Conservation (phyloP, 1,284 basidiomycete genomes). For the Fomitopsis betulina region DNA sequence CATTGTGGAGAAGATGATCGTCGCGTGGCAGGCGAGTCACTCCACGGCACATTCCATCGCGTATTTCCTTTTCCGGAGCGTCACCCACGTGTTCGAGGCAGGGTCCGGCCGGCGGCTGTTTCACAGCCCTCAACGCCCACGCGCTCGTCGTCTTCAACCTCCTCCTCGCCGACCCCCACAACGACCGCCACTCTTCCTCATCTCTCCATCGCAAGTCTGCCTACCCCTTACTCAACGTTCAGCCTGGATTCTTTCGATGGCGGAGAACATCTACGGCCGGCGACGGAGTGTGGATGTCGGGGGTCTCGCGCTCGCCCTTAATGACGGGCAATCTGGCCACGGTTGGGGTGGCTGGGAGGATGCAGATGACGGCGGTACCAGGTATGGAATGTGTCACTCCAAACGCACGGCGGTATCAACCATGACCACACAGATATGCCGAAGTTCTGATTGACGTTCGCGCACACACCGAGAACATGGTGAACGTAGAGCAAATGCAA, state of each 20-base stretch:
- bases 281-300: conserved; percentile 82
- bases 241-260: conserved; percentile 3
- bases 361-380: conserved; percentile 47
- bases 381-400: conserved; percentile 38
- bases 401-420: conserved; percentile 5
- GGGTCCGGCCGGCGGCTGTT: neutral
- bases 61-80: neutral
- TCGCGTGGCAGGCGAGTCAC: neutral
- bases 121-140: conserved; percentile 1
- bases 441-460: conserved; percentile 83
- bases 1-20: neutral
- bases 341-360: conserved; percentile 72
- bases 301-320: conserved; percentile 74
- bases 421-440: conserved; percentile 45
- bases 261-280: conserved; percentile 25
- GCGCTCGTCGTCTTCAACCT: neutral
- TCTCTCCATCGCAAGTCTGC: neutral
- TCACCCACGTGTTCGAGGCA: conserved; percentile 2
- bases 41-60: neutral
- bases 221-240: neutral
- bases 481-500: conserved; percentile 53
- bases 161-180: neutral
- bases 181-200: neutral
- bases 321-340: conserved; percentile 55
- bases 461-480: conserved; percentile 67